Evolutionary conservation across 1,139 yeast species (phyloP).

Genomic region (Pichia inconspicua): DNA sequence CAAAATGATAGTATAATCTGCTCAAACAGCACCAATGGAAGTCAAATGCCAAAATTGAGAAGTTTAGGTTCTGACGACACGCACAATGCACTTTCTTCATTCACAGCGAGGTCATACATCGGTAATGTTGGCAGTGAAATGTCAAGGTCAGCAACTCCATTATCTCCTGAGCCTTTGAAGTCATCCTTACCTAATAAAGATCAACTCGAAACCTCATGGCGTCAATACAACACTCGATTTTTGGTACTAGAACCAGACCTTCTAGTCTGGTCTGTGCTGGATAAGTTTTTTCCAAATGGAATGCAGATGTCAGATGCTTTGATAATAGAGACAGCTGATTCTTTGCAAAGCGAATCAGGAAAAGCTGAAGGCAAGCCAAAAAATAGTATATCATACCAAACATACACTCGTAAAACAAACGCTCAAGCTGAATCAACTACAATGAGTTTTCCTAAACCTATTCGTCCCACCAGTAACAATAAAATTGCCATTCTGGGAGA

Average conservation of each 20-base stretch:
- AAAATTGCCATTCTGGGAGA: conserved; percentile 26
- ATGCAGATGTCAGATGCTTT: conserved; percentile 66
- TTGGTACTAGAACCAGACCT: conserved; percentile 57
- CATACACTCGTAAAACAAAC: background rate
- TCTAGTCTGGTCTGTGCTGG: conserved; percentile 51
- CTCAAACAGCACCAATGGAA: background rate
- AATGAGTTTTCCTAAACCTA: background rate
- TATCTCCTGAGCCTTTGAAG: conserved; percentile 6
- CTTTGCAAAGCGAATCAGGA: conserved; percentile 3
- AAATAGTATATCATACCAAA: background rate
- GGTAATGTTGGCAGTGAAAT: background rate
- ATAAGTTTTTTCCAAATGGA: conserved; percentile 56
- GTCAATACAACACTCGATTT: background rate
- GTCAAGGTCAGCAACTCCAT: conserved; percentile 11
- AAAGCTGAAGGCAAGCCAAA: background rate
- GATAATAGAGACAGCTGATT: conserved; percentile 34
- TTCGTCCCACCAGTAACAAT: background rate
- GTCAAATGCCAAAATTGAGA: background rate
- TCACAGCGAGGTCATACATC: conserved; percentile 1
- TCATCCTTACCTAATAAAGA: background rate
- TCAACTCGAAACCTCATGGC: background rate
- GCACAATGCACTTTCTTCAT: background rate
- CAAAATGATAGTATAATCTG: background rate
- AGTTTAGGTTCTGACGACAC: conserved; percentile 2
- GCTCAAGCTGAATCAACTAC: conserved; percentile 2